These are phyloP conservation scores for Ceratobasidium sp. DNA, from an alignment of 1,284 basidiomycete species.

Conservation along the genomic window DNA sequence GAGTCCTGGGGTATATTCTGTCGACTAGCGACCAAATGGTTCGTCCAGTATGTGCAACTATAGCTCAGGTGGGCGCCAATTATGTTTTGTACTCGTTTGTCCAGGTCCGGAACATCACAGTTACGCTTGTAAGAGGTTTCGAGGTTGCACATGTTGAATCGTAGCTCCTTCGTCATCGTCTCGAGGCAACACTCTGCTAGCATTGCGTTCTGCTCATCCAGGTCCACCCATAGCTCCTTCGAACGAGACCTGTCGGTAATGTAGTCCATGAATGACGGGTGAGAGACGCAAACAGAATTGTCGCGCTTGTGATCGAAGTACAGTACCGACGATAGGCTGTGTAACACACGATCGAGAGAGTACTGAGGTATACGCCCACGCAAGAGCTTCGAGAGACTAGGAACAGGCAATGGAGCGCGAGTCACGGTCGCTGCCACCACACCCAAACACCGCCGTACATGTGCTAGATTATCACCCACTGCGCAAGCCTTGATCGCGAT, in stretches of 20 bases:
- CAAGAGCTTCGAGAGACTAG: constrained; percentile 15
- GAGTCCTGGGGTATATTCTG: neutral
- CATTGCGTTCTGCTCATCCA: constrained; percentile 13
- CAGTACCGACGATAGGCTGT: constrained; percentile 39
- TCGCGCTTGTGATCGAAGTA: constrained; percentile 1
- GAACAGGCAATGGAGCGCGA: constrained; percentile 11
- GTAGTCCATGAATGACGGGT: no score
- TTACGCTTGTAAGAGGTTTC: constrained; percentile 9
- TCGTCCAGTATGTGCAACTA: constrained; percentile 23
- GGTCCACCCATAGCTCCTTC: constrained; percentile 9
- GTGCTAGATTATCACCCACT: neutral
- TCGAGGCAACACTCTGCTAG: constrained; percentile 29
- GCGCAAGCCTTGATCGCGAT: constrained; percentile 10
- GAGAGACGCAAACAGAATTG: constrained; percentile 29
- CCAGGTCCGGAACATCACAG: constrained; percentile 9
- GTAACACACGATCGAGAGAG: neutral
- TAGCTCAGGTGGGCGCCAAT: constrained; percentile 22
- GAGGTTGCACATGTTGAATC: constrained; percentile 25
- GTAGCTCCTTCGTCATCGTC: neutral
- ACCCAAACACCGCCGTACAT: constrained; percentile 8
- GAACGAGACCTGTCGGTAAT: constrained; percentile 25
- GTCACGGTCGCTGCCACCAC: constrained; percentile 18
- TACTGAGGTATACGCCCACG: neutral
- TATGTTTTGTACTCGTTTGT: neutral
- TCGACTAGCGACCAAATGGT: neutral